Evolutionary conservation across 495 filamentous ascomycete genomes (phyloP), one percentile per base, ranked within the genome.

Genomic region (Aspergillus nidulans): DNA sequence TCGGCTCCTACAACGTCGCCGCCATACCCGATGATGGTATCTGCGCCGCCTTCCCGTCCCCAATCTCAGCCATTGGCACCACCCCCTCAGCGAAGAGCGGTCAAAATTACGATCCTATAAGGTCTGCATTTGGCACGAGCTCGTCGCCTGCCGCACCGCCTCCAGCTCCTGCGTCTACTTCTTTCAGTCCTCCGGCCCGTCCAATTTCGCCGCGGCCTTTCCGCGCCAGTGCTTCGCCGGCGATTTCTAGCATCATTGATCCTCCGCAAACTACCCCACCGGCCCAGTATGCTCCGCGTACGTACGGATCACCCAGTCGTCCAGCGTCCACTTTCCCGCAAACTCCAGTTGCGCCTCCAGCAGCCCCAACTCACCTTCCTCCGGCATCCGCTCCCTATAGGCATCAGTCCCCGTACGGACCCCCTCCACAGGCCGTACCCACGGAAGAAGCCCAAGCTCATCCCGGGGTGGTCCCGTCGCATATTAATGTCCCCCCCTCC

Each of bases 161-260:
- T n/a, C 77, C 81, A 16, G 76, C 81, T 13, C 75, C 79, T 0
- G 75, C 76, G 52, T 67, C 57, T 76, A 72, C 46, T 10, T 39
- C 53, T 34, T 73, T 73, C 43, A 76, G 70, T 53, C 73, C 75
- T 55, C 50, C 71, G 49, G 34, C 61, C 63, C 52, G 68, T 15
- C 52, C 60, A 7, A 38, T 65, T 3, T 75, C 74, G 5, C 74
- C 73, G 6, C 69, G 61, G n/a, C 64, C 57, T 38, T 87, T 83
- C 63, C 82, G 88, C 47, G 88, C 90, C 16, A 94, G 88, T 65
- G 87, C 88, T 18, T 95, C 91, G 21, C 90, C 91, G 7, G 90
- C 91, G 0, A 96, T 96, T 56, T 85, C 90, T 18, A 94, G 89
- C 66, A 78, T 96, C 32, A 91, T 96, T 38, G 91, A 96, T 56